Conservation (phyloP, 805 yeast species). For the Nakazawaea laoshanensis region DNA sequence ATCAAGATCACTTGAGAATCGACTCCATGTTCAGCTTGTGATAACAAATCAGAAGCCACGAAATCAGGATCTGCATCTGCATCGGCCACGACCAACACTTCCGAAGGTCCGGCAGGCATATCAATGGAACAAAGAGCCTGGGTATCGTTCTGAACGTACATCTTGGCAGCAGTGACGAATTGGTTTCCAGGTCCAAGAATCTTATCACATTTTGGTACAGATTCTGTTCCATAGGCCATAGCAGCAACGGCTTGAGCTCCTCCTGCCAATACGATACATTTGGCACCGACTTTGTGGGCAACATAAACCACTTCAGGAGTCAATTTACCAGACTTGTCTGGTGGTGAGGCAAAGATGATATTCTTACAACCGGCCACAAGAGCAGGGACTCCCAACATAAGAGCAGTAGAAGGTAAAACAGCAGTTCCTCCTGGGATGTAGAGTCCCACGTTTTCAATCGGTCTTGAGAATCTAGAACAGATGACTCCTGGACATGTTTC, state of each 20-base stretch:
- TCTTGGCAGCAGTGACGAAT: slow-evolving; percentile 98
- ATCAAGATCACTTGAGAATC: slow-evolving; percentile 95
- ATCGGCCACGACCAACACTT: slow-evolving; percentile 94
- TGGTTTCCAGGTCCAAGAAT: slow-evolving; percentile 99
- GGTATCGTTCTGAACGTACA: slow-evolving; percentile 93
- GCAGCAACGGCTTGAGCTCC: slow-evolving; percentile 99
- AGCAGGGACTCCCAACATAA: slow-evolving; percentile 98
- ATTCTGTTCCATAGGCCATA: slow-evolving; percentile 95
- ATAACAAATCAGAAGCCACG: slow-evolving; percentile 91
- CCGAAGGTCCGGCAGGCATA: slow-evolving; percentile 99
- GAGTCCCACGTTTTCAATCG: slow-evolving; percentile 90
- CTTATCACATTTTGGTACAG: slow-evolving; percentile 90
- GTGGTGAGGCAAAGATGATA: slow-evolving; percentile 91
- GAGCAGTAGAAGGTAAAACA: slow-evolving; percentile 92
- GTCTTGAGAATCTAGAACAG: slow-evolving; percentile 92
- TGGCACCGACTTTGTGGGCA: slow-evolving; percentile 92
- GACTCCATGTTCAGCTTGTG: slow-evolving; percentile 98
- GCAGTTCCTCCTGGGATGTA: slow-evolving; percentile 99
- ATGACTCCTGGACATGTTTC: slow-evolving; percentile 92
- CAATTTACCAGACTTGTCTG: slow-evolving; percentile 83
- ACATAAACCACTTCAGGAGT: slow-evolving; percentile 98
- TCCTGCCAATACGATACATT: slow-evolving; percentile 87
- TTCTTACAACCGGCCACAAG: slow-evolving; percentile 94
- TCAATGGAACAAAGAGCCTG: slow-evolving; percentile 93
- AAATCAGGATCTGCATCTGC: slow-evolving; percentile 83